Percentiles rank a stretch among this genome's conserved stretches.
Evolutionary conservation across 352 stramenopile genomes (phyloP).

Genomic region (Pythium folliculosum): DNA sequence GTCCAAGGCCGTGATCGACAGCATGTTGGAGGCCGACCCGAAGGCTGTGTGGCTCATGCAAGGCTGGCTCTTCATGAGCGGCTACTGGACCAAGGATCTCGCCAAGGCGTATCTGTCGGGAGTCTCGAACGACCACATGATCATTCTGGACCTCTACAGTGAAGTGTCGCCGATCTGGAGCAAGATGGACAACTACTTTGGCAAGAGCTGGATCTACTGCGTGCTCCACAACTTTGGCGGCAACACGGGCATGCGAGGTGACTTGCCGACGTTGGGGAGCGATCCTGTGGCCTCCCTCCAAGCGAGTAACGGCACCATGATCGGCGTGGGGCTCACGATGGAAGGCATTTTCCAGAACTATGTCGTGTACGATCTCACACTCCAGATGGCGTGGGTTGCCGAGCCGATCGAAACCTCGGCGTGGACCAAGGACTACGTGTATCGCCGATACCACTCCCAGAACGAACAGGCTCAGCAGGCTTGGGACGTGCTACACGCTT

Average conservation of each 20-base stretch:
- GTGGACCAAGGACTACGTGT: constrained; percentile 59
- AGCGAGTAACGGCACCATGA: constrained; percentile 66
- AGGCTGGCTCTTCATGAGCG: constrained; percentile 75
- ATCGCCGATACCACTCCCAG: constrained; percentile 60
- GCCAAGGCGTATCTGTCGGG: constrained; percentile 44
- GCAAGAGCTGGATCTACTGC: constrained; percentile 85
- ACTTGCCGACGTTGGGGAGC: constrained; percentile 57
- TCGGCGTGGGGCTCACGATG: constrained; percentile 78
- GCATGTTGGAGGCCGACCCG: constrained; percentile 66
- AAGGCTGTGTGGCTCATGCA: constrained; percentile 86
- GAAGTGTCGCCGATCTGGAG: constrained; percentile 73
- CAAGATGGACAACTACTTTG: constrained; percentile 78
- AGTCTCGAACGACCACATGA: constrained; percentile 46
- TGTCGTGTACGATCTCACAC: constrained; percentile 75
- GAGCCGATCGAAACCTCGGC: constrained; percentile 39
- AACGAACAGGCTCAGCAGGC: constrained; percentile 51
- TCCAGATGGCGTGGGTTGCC: constrained; percentile 74
- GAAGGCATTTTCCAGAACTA: constrained; percentile 90
- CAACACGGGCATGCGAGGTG: constrained; percentile 72
- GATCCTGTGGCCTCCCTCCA: constrained; percentile 49
- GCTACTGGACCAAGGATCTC: constrained; percentile 71
- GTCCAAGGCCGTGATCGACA: constrained; percentile 70
- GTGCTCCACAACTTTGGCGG: constrained; percentile 86
- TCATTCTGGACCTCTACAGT: constrained; percentile 84
- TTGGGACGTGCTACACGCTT: constrained; percentile 55